Conservation (phyloP, 192 early-diverging fungal species). For the Backusella tarrabulga region DNA sequence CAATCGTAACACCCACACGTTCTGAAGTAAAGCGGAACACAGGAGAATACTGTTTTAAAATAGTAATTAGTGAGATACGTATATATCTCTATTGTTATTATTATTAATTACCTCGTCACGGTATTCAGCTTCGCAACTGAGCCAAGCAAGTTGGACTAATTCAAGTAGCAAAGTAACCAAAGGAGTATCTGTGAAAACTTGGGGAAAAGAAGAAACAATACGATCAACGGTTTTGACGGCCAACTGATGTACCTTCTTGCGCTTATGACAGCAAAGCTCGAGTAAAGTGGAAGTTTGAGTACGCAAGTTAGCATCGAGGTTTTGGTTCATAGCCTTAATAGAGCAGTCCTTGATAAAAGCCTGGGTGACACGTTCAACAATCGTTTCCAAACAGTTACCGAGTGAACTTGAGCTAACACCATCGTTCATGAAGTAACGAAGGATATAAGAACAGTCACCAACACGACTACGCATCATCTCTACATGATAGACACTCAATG, state of each 20-base stretch:
- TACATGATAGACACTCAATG: constrained; percentile 80
- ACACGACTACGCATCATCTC: constrained; percentile 74
- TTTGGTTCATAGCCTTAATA: constrained; percentile 47
- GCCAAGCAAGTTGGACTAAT: constrained; percentile 78
- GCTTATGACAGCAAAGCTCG: constrained; percentile 65
- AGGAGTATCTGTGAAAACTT: constrained; percentile 73
- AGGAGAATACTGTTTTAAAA: constrained; percentile 54
- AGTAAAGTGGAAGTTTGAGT: constrained; percentile 62
- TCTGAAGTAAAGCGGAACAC: constrained; percentile 66
- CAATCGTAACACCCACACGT: constrained; percentile 61
- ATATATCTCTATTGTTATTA: not conserved
- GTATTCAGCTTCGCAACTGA: constrained; percentile 73
- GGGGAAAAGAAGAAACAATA: constrained; percentile 66
- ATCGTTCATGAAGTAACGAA: constrained; percentile 85
- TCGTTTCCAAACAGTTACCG: constrained; percentile 71
- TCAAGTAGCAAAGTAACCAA: constrained; percentile 77
- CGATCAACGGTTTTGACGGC: constrained; percentile 61
- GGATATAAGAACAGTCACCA: constrained; percentile 68
- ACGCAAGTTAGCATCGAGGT: constrained; percentile 47
- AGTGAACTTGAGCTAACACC: constrained; percentile 77
- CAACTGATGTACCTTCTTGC: constrained; percentile 66
- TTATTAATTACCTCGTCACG: constrained; percentile 54
- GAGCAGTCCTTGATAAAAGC: constrained; percentile 53
- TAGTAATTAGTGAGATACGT: not conserved
- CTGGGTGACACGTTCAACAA: constrained; percentile 60